Evolutionary conservation across 2,329 filamentous ascomycete genomes (phyloP).

Genomic region (Chaetomiaceae sp.): DNA sequence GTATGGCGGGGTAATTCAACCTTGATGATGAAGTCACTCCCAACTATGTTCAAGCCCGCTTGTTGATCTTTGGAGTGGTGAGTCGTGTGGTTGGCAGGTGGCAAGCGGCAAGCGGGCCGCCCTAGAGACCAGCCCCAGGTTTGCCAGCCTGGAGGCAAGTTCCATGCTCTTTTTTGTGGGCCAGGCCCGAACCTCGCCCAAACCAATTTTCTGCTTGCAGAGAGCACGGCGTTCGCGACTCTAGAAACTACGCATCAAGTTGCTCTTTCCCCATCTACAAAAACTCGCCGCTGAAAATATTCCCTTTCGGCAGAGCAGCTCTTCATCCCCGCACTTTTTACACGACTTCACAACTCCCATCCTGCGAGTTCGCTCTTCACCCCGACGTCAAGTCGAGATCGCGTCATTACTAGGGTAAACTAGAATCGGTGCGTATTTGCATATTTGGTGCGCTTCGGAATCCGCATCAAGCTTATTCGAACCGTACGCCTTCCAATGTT

Average conservation of each 20-base stretch:
- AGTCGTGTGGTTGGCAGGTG: background rate
- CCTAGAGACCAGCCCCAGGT: background rate
- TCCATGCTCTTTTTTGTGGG: slow-evolving; percentile 19
- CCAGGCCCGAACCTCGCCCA: slow-evolving; percentile 21
- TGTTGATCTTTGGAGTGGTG: no score
- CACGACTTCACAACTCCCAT: background rate
- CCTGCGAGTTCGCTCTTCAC: background rate
- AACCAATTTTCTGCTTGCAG: slow-evolving; percentile 24
- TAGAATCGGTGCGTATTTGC: slow-evolving; percentile 1
- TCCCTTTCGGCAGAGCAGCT: background rate
- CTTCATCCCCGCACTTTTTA: background rate
- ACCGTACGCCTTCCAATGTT: background rate
- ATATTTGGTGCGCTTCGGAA: background rate
- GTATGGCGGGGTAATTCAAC: no score
- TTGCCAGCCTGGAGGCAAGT: slow-evolving; percentile 15
- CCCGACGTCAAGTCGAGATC: background rate
- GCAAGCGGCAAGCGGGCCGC: background rate
- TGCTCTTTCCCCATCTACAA: slow-evolving; percentile 10
- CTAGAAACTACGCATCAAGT: slow-evolving; percentile 17
- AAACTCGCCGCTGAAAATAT: background rate
- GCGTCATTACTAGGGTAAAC: slow-evolving; percentile 6
- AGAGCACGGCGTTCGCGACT: slow-evolving; percentile 19
- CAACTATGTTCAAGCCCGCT: no score
- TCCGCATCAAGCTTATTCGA: background rate
- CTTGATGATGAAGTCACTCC: no score